Evolutionary conservation across 2,329 filamentous ascomycete species (phyloP).

Genomic region (Nectriaceae sp.): DNA sequence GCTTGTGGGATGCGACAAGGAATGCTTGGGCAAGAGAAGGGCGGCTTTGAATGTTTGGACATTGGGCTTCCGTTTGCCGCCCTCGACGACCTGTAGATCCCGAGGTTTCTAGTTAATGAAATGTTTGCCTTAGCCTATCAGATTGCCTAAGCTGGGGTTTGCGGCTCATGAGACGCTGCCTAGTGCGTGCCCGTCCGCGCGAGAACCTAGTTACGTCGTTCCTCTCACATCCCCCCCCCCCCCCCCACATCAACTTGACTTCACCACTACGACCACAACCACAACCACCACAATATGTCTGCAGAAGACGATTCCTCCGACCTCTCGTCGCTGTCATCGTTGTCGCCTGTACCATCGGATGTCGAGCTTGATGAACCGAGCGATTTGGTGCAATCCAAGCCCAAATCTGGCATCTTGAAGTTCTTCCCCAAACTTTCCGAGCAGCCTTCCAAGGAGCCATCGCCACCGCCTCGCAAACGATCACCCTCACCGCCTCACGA

Average conservation of each 20-base stretch:
- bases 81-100: not conserved
- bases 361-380: slow-evolving; percentile 52
- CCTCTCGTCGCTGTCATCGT: slow-evolving; percentile 58
- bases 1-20: not conserved
- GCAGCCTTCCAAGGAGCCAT: slow-evolving; percentile 55
- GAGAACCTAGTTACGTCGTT: slow-evolving; percentile 31
- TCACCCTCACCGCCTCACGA: slow-evolving; percentile 88
- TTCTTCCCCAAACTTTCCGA: slow-evolving; percentile 64
- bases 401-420: slow-evolving; percentile 63
- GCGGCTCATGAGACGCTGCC: slow-evolving; percentile 30
- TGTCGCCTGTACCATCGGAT: slow-evolving; percentile 47
- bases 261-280: slow-evolving; percentile 27
- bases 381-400: slow-evolving; percentile 42
- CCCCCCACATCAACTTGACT: slow-evolving; percentile 32
- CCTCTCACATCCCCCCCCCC: slow-evolving; percentile 34
- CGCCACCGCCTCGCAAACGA: slow-evolving; percentile 73
- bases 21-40: not conserved
- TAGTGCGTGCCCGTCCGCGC: slow-evolving; percentile 35
- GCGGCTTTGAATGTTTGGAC: not conserved
- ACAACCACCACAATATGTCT: slow-evolving; percentile 48
- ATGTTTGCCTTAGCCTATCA: slow-evolving; percentile 32
- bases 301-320: slow-evolving; percentile 65
- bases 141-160: slow-evolving; percentile 30
- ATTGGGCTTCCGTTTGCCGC: not conserved
- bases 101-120: slow-evolving; percentile 21